A percentile compares a stretch with the other conserved stretches of the same genome.
Conservation (phyloP, 208 protist species). For the Porcisia deanei region DNA sequence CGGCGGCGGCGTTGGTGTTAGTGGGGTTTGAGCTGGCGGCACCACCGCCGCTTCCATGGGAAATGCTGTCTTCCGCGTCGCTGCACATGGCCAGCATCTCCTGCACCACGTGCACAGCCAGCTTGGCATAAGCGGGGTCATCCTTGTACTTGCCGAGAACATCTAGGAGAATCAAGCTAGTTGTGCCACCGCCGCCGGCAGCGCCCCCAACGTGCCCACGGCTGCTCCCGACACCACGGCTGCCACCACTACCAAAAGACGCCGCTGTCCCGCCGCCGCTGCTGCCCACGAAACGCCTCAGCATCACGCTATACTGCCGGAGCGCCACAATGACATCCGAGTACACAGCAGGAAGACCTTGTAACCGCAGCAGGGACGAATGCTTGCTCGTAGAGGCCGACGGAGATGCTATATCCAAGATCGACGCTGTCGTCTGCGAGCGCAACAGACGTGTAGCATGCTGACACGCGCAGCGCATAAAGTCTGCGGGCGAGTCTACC, state of each 20-base stretch:
- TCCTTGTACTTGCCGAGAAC: slow-evolving; percentile 37
- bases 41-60: slow-evolving; percentile 18
- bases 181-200: background rate
- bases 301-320: slow-evolving; percentile 15
- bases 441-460: slow-evolving; percentile 14
- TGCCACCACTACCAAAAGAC: background rate
- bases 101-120: slow-evolving; percentile 47
- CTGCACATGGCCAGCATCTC: slow-evolving; percentile 42
- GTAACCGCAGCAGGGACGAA: slow-evolving; percentile 16
- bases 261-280: background rate
- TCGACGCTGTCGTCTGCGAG: slow-evolving; percentile 1
- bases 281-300: background rate
- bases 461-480: slow-evolving; percentile 9
- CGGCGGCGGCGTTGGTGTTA: background rate
- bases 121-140: slow-evolving; percentile 53
- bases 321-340: slow-evolving; percentile 35
- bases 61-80: slow-evolving; percentile 14
- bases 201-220: slow-evolving; percentile 1
- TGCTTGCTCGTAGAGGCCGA: background rate
- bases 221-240: background rate
- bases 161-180: slow-evolving; percentile 31
- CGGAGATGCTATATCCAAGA: background rate
- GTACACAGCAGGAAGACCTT: slow-evolving; percentile 44
- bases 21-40: background rate
- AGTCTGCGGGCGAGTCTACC: slow-evolving; percentile 20